Conservation (phyloP, 805 yeast genomes). For the Saccharomycopsis amapae region DNA sequence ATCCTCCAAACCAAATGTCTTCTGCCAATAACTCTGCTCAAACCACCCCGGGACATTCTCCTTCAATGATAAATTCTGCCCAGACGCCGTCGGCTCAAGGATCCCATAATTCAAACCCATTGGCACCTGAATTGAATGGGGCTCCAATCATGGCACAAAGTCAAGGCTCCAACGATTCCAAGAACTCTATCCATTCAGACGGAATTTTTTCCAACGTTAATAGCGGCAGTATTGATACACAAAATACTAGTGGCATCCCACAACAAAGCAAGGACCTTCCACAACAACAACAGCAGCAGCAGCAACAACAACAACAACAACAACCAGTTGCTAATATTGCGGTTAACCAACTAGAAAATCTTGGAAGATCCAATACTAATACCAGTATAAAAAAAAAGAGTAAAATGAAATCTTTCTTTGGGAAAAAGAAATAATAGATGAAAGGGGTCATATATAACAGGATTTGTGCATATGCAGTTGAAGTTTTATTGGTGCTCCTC, state of each 20-base stretch:
- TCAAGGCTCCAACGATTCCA: constrained; percentile 9
- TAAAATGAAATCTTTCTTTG: constrained; percentile 20
- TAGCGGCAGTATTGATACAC: constrained; percentile 10
- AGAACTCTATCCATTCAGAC: constrained; percentile 8
- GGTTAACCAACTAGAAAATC: background rate
- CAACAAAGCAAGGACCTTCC: too few species aligned
- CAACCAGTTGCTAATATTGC: background rate
- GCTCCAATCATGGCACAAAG: background rate
- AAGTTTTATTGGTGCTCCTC: too few species aligned
- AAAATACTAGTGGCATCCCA: constrained; percentile 9
- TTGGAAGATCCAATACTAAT: constrained; percentile 10
- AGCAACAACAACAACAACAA: constrained; percentile 16
- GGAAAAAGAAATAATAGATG: constrained; percentile 9
- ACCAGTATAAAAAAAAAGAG: constrained; percentile 9
- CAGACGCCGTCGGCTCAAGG: background rate
- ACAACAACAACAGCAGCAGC: constrained; percentile 12
- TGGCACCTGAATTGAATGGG: background rate
- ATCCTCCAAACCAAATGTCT: background rate
- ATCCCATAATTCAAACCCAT: too few species aligned
- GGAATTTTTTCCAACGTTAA: constrained; percentile 13
- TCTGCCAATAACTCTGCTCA: background rate
- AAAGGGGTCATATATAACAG: background rate
- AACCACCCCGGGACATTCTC: background rate
- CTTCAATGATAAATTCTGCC: background rate
- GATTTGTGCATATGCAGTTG: too few species aligned